These are phyloP conservation scores for Trichosporon coremiiforme DNA, from an alignment of 1,284 basidiomycete genomes.

Conservation along the genomic window DNA sequence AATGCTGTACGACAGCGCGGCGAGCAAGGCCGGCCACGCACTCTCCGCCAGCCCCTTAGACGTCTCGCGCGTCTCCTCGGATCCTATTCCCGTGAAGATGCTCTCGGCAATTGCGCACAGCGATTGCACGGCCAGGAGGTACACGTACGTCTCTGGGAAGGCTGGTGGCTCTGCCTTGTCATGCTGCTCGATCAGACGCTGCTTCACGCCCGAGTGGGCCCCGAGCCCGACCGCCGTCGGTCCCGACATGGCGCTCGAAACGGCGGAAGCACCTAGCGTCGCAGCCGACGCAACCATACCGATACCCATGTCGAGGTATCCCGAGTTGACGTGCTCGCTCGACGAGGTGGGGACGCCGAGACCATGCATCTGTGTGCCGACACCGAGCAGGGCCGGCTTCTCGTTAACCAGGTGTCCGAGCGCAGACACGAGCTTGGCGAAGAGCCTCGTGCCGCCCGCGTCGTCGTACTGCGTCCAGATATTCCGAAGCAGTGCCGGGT, in stretches of 20 bases:
- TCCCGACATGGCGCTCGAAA: conserved; percentile 68
- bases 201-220: conserved; percentile 73
- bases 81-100: conserved; percentile 67
- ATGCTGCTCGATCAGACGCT: conserved; percentile 92
- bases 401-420: conserved; percentile 82
- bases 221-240: conserved; percentile 66
- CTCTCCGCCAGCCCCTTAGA: conserved; percentile 76
- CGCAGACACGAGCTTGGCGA: conserved; percentile 75
- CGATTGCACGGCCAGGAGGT: conserved; percentile 86
- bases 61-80: conserved; percentile 55
- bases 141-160: conserved; percentile 89
- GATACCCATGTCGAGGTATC: conserved; percentile 68
- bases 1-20: conserved; percentile 83
- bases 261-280: conserved; percentile 72
- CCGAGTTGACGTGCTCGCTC: conserved; percentile 37
- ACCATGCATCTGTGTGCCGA: conserved; percentile 75
- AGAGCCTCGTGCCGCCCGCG: conserved; percentile 64
- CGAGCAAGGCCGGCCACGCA: conserved; percentile 86
- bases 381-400: conserved; percentile 78
- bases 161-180: conserved; percentile 92
- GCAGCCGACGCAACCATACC: conserved; percentile 81
- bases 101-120: conserved; percentile 85
- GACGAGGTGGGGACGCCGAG: conserved; percentile 62
- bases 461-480: conserved; percentile 82
- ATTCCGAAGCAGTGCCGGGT: conserved; percentile 74